Evolutionary conservation across 129 eudicot genomes (phyloP).

Genomic region (Flaveria linearis): DNA sequence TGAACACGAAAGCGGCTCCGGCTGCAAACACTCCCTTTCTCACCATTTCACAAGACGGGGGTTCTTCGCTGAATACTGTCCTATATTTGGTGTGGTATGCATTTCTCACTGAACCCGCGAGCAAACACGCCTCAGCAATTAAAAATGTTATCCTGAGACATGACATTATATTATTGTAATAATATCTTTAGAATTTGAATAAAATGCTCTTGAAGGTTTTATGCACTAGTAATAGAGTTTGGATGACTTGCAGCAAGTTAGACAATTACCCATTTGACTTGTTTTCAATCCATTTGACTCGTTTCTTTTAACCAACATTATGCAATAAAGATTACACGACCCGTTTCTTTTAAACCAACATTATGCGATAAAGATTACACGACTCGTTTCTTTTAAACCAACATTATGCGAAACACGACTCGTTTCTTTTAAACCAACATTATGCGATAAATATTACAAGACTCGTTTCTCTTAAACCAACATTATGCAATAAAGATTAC

Average conservation of each 20-base stretch:
- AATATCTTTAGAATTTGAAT: no score
- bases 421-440: neutral
- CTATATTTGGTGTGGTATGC: slow-evolving; percentile 86
- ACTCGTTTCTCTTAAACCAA: no score
- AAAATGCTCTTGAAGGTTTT: no score
- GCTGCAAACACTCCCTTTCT: slow-evolving; percentile 96
- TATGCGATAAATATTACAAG: no score
- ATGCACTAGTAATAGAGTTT: no score
- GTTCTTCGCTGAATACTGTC: slow-evolving; percentile 43
- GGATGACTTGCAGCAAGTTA: no score
- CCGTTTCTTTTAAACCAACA: neutral
- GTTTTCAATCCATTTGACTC: no score
- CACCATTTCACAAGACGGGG: slow-evolving; percentile 78
- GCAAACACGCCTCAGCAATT: slow-evolving; percentile 77
- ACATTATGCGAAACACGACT: neutral
- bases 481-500: neutral
- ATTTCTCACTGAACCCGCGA: slow-evolving; percentile 91
- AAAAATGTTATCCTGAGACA: slow-evolving; percentile 67
- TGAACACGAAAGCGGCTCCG: slow-evolving; percentile 74
- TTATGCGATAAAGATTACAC: neutral
- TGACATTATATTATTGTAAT: neutral
- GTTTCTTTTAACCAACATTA: no score
- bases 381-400: neutral
- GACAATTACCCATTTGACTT: no score
- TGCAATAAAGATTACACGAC: neutral